Base-by-base conservation (phyloP, 345 rosid species). In the Cochlearia excelsa region DNA sequence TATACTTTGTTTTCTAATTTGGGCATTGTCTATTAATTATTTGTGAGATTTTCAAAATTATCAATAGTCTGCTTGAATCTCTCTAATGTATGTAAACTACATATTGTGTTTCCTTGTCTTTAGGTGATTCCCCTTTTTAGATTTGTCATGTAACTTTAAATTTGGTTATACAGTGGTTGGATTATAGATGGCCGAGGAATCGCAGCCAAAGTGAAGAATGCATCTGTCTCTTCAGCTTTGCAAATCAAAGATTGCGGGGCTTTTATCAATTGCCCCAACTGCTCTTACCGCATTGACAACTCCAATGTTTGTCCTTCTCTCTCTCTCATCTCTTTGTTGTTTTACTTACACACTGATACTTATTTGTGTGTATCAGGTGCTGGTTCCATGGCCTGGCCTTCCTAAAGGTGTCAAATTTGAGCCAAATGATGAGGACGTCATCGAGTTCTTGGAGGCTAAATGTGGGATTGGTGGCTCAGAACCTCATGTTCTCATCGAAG, bases 321-420 rank as follows among this genome's bases (percentile, higher is more conserved):
- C 2, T 35, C 7, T 6, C 40, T 8, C 5, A 3, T 4, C 44
- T 61, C 55, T 44, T 6, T 27, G 35, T 1, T 31, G 40, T 38
- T 63, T 1, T 62, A 8, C 40, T 37, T 37, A 2, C 40, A 37
- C 40, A 37, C 5, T 37, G 40, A 37, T 6, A 16, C 23, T 34
- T 46, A 1, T 39, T 57, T 57, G 31, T 26, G 44, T 48, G 3
- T 26, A 71, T 69, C 78, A 91, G 96, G 88, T 79, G 45, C 58
- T 57, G 57, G 58, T 54, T 16, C 87, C 85, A 49, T 93, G 95
- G 91, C 97, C 97, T 34, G 97, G 91, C 11, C 81, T 89, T 47
- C 99, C 97, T 11, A 80, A 69, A 66, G 99, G 99, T 54, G 96
- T 93, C 6, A 93, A 93, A 77, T 93, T 93, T 72, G 99, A 87